phyloP scores from a whole-genome alignment of 176 grass and related monocot genomes.

The Dendrocalamus sinicus region DNA sequence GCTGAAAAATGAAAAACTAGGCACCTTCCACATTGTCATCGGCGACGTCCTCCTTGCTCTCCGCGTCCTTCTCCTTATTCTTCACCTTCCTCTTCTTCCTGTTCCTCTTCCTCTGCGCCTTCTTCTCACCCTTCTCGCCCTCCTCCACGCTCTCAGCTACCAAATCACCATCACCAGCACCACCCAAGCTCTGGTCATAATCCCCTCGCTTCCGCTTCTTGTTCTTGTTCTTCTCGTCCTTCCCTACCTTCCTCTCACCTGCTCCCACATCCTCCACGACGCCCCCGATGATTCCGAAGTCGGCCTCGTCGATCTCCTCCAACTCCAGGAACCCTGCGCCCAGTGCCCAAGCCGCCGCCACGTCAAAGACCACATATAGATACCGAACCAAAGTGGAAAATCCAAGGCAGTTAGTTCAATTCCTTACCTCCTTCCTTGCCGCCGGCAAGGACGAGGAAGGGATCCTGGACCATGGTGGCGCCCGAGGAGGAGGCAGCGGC shows the following conservation, averaged over 20 bases:
- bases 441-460: constrained; percentile 68
- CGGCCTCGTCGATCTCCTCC: constrained; percentile 88
- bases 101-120: constrained; percentile 37
- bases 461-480: constrained; percentile 53
- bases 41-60: constrained; percentile 11
- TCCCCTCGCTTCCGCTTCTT: constrained; percentile 62
- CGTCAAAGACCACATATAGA: constrained; percentile 11
- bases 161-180: neutral
- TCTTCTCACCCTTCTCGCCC: constrained; percentile 19
- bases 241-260: constrained; percentile 30
- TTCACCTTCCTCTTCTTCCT: constrained; percentile 65
- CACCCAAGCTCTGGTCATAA: constrained; percentile 5
- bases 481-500: neutral
- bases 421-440: constrained; percentile 81
- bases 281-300: constrained; percentile 62
- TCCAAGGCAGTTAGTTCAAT: neutral
- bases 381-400: neutral
- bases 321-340: constrained; percentile 80
- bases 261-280: constrained; percentile 30
- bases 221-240: constrained; percentile 43
- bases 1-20: constrained; percentile 9
- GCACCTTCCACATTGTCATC: constrained; percentile 60
- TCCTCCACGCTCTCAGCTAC: constrained; percentile 30
- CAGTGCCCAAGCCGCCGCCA: neutral
- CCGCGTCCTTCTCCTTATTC: constrained; percentile 17